Evolutionary conservation across 2,329 filamentous ascomycete species (phyloP).

Genomic region (Dactylonectria macrodidyma): DNA sequence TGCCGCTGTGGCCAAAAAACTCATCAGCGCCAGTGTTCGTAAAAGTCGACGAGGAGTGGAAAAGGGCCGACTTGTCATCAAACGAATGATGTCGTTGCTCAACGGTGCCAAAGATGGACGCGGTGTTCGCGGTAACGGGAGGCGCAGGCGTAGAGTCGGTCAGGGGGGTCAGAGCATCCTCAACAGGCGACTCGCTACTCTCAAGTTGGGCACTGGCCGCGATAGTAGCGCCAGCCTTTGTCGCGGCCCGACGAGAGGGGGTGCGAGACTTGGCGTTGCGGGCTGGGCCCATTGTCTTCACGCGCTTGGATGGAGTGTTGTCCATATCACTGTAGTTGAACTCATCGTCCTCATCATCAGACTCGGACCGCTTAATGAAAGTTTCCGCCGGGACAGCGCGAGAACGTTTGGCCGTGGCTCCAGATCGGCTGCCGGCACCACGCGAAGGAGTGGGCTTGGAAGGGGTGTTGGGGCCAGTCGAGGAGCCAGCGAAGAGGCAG

Average conservation of each 20-base stretch:
- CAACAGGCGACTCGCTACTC: constrained; percentile 48
- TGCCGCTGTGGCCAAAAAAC: constrained; percentile 27
- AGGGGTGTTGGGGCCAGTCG: constrained; percentile 49
- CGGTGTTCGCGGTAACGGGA: constrained; percentile 1
- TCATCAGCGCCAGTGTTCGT: constrained; percentile 29
- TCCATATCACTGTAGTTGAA: constrained; percentile 52
- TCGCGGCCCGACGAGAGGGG: constrained; percentile 52
- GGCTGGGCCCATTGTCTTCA: constrained; percentile 43
- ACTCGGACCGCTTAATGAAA: constrained; percentile 47
- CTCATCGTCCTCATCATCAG: constrained; percentile 49
- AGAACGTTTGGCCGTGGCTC: constrained; percentile 48
- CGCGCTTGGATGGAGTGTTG: constrained; percentile 56
- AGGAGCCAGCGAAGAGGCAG: constrained; percentile 52
- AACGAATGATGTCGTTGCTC: constrained; percentile 32
- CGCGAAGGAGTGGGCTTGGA: constrained; percentile 47
- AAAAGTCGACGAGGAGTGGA: constrained; percentile 21
- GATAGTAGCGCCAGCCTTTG: constrained; percentile 54
- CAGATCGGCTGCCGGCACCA: constrained; percentile 42
- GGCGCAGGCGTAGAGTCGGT: background rate
- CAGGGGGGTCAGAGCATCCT: constrained; percentile 33
- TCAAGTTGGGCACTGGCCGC: constrained; percentile 48
- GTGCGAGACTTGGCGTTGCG: constrained; percentile 45
- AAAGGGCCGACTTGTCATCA: background rate
- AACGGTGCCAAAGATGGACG: constrained; percentile 44
- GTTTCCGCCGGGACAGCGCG: constrained; percentile 27